A percentile compares a stretch with the other conserved stretches of the same genome.
These are phyloP conservation scores for Diplodia mutila DNA, from an alignment of 2,329 filamentous ascomycete species.

Conservation along the genomic window DNA sequence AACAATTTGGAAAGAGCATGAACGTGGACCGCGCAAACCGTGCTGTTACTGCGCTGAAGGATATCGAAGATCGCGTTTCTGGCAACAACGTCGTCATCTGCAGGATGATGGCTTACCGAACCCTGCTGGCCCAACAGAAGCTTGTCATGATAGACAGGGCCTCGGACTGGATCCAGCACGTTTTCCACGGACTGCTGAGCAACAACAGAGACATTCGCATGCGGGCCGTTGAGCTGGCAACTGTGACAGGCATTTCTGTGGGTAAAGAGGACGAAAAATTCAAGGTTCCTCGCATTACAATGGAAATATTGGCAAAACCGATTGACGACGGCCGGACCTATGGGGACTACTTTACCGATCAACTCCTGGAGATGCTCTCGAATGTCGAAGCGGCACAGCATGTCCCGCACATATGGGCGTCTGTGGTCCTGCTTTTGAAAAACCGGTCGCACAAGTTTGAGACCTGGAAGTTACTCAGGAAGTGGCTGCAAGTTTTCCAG, in stretches of 20 bases:
- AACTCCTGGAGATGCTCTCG: conserved; percentile 67
- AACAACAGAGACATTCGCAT: conserved; percentile 74
- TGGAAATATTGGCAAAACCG: conserved; percentile 62
- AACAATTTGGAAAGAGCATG: conserved; percentile 81
- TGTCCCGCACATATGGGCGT: conserved; percentile 89
- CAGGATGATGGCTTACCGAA: conserved; percentile 77
- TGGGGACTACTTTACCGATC: conserved; percentile 68
- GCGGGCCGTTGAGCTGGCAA: conserved; percentile 74
- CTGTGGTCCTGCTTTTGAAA: conserved; percentile 76
- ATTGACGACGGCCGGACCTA: conserved; percentile 63
- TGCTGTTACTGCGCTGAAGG: conserved; percentile 71
- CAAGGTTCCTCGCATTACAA: conserved; percentile 64
- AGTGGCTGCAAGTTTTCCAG: conserved; percentile 80
- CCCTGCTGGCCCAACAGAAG: conserved; percentile 72
- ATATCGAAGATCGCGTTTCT: conserved; percentile 71
- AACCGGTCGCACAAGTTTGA: conserved; percentile 61
- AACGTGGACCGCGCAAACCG: conserved; percentile 70
- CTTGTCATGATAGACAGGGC: conserved; percentile 70
- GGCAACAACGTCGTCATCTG: conserved; percentile 82
- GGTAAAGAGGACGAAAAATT: conserved; percentile 65
- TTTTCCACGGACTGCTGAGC: conserved; percentile 82
- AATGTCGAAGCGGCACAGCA: conserved; percentile 62
- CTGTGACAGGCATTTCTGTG: conserved; percentile 69
- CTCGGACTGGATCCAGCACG: conserved; percentile 77
- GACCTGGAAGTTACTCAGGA: conserved; percentile 71